Percentiles rank a stretch among this genome's conserved stretches.
Conservation (phyloP, 2,329 filamentous ascomycete genomes). For the Oidium heveae region DNA sequence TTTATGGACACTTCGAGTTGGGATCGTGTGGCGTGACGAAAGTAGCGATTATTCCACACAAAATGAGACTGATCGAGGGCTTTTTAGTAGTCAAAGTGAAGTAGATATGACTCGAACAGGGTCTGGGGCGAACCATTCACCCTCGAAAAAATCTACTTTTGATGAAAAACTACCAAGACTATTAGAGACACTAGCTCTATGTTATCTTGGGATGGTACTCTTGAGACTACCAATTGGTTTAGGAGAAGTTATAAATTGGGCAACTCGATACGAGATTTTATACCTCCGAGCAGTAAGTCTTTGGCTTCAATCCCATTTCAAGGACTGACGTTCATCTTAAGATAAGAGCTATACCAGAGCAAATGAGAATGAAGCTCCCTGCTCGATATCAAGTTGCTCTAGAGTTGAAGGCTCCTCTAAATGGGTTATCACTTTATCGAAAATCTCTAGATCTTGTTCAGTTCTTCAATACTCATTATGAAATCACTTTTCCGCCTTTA, state of each 20-base stretch:
- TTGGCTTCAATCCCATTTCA: neutral
- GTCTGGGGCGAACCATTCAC: conserved; percentile 11
- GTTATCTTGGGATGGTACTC: conserved; percentile 55
- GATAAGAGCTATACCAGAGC: conserved; percentile 31
- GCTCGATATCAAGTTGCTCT: conserved; percentile 32
- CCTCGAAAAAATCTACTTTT: neutral
- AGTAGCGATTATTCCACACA: conserved; percentile 14
- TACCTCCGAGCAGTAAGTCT: conserved; percentile 41
- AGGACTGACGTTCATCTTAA: conserved; percentile 9
- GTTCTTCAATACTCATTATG: conserved; percentile 41
- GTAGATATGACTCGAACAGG: conserved; percentile 11
- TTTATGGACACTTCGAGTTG: conserved; percentile 44
- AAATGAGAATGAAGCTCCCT: conserved; percentile 41
- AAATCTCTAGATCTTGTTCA: conserved; percentile 34
- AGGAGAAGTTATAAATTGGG: conserved; percentile 47
- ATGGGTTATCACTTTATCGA: conserved; percentile 35
- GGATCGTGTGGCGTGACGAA: conserved; percentile 16
- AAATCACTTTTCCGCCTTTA: conserved; percentile 44
- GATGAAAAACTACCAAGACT: conserved; percentile 30
- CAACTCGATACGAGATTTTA: conserved; percentile 37
- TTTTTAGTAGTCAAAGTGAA: conserved; percentile 15
- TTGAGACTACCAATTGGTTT: conserved; percentile 53
- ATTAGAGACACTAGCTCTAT: conserved; percentile 50
- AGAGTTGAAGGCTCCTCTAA: conserved; percentile 22
- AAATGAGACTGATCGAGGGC: conserved; percentile 10